phyloP scores from a whole-genome alignment of 179 eudicot genomes.

The Gypsophila paniculata region DNA sequence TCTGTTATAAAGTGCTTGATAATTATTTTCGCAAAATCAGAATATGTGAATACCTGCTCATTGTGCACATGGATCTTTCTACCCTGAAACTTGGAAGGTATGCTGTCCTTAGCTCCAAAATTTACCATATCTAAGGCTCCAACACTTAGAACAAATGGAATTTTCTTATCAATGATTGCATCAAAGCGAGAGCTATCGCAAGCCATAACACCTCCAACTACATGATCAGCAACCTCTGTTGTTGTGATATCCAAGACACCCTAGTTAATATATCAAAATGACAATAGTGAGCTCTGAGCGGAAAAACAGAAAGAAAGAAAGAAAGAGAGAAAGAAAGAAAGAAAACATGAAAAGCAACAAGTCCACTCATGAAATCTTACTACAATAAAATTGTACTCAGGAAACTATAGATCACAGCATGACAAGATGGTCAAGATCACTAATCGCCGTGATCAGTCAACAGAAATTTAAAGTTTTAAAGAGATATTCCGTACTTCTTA shows the following conservation, averaged over 20 bases:
- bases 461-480: too few relatives aligned
- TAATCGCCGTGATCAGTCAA: too few relatives aligned
- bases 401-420: too few relatives aligned
- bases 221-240: conserved; percentile 91
- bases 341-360: not conserved
- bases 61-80: conserved; percentile 74
- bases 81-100: conserved; percentile 64
- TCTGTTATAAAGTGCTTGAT: conserved; percentile 7
- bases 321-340: conserved; percentile 1
- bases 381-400: too few relatives aligned
- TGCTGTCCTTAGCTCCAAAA: conserved; percentile 64
- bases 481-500: too few relatives aligned
- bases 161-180: conserved; percentile 62
- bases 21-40: conserved; percentile 3
- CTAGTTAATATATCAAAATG: conserved; percentile 30
- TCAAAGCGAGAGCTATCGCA: conserved; percentile 88
- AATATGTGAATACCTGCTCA: conserved; percentile 52
- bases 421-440: too few relatives aligned
- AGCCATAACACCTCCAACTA: conserved; percentile 96
- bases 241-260: conserved; percentile 97
- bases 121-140: conserved; percentile 99
- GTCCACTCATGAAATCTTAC: not conserved
- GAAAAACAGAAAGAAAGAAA: not conserved
- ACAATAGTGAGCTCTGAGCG: conserved; percentile 11
- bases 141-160: conserved; percentile 81